Conservation (phyloP, 495 filamentous ascomycete genomes). For the Trichoderma virens region DNA sequence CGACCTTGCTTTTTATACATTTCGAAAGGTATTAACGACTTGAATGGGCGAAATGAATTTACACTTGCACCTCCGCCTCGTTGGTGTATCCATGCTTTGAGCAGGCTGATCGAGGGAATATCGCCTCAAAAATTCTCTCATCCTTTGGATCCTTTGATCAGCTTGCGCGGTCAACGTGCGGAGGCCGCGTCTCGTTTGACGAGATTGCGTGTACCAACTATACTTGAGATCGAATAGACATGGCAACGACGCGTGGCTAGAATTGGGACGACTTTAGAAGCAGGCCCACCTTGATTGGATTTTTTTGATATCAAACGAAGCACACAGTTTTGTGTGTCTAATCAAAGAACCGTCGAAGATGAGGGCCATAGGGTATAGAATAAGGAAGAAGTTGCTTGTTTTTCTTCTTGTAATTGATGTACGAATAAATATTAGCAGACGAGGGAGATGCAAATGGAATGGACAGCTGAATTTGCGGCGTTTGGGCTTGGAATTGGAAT, state of each 20-base stretch:
- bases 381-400: neutral
- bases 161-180: neutral
- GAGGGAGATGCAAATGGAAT: conserved; percentile 1
- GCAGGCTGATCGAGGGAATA: neutral
- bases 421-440: neutral
- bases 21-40: neutral
- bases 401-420: neutral
- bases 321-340: neutral
- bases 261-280: neutral
- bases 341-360: neutral
- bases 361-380: neutral
- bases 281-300: neutral
- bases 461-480: conserved; percentile 2
- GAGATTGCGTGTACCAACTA: neutral
- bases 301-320: neutral
- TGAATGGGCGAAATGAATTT: neutral
- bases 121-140: neutral
- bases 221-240: neutral
- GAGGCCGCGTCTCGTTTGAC: neutral
- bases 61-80: neutral
- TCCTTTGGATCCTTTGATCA: neutral
- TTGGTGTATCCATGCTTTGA: neutral
- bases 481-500: neutral
- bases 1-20: neutral
- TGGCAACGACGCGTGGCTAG: neutral